A percentile compares a stretch with the other conserved stretches of the same genome.
phyloP scores from a whole-genome alignment of 805 yeast genomes.

The Candida orba region DNA sequence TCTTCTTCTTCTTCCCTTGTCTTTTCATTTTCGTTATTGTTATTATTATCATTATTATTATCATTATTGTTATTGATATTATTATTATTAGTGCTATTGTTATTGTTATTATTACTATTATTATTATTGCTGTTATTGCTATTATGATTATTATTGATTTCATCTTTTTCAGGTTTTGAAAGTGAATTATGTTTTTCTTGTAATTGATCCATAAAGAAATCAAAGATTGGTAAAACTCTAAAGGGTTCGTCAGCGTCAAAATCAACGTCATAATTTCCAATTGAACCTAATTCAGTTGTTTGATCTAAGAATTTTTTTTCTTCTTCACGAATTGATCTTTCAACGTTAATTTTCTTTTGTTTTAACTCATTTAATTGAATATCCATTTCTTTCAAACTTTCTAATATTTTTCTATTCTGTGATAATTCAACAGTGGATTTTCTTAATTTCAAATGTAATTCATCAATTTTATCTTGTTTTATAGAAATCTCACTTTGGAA shows the following conservation, averaged over 20 bases:
- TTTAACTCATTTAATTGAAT: conserved; percentile 40
- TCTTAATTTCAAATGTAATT: conserved; percentile 48
- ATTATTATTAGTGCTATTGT: not conserved
- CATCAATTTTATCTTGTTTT: conserved; percentile 45
- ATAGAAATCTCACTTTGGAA: conserved; percentile 49
- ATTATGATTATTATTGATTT: too few species aligned
- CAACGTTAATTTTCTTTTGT: conserved; percentile 50
- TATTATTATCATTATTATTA: not conserved
- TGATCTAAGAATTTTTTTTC: conserved; percentile 44
- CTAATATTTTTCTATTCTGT: conserved; percentile 40
- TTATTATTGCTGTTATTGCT: not conserved
- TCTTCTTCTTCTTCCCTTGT: not conserved
- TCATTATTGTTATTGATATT: not conserved
- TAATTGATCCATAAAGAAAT: conserved; percentile 39
- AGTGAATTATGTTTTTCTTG: conserved; percentile 1
- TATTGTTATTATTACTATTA: not conserved
- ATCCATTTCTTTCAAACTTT: conserved; percentile 42
- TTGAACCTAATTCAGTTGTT: conserved; percentile 31
- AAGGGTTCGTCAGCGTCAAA: conserved; percentile 93
- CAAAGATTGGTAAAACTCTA: conserved; percentile 53
- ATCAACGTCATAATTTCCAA: conserved; percentile 42
- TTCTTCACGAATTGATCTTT: conserved; percentile 58
- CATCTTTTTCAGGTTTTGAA: too few species aligned
- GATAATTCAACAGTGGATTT: conserved; percentile 48
- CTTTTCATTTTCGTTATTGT: not conserved